Base-by-base conservation (phyloP, 2,329 filamentous ascomycete species). In the Xylaria polymorpha region DNA sequence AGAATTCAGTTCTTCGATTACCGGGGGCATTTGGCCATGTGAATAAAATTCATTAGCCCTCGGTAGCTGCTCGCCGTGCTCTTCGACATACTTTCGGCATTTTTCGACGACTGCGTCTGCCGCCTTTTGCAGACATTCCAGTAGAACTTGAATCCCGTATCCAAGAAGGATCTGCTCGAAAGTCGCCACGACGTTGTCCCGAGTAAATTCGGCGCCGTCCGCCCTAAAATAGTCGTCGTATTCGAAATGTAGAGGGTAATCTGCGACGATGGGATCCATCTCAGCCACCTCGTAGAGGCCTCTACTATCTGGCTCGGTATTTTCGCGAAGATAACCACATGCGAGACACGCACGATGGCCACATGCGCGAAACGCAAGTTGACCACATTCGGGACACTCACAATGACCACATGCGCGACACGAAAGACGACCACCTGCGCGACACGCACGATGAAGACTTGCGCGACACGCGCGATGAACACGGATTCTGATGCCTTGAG, bases 381-480 rank as follows among this genome's bases (percentile, higher is more conserved):
- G n/a, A n/a, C n/a, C n/a, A n/a, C n/a, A n/a, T n/a, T n/a, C n/a
- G n/a, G n/a, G n/a, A n/a, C n/a, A n/a, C 25, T 1, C 43, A 46
- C 43, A 2, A n/a, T n/a, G n/a, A n/a, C n/a, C n/a, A n/a, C n/a
- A n/a, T n/a, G n/a, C n/a, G n/a, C n/a, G n/a, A n/a, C n/a, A n/a
- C 25, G 1, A 2, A n/a, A n/a, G n/a, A n/a, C n/a, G n/a, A n/a
- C n/a, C n/a, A n/a, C n/a, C n/a, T n/a, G n/a, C n/a, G n/a, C n/a
- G n/a, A n/a, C n/a, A n/a, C 25, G 1, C 43, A 46, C 43, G n/a
- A 8, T 46, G n/a, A 3, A 18, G 3, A 2, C 18, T 35, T 32
- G 50, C 25, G 18, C 25, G 5, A 20, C 59, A 61, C 3, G 46
- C 59, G 1, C 46, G 46, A 53, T 61, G 46, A 32, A 61, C 14